These are phyloP conservation scores for grape (Vitis vinifera) DNA, from an alignment of 164 flowering plant genomes.

Conservation along the genomic window ASM3070453v1 NC_081814.1:25798501-25799000, in stretches of 20 bases:
- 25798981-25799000: conserved; percentile 28
- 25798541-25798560: background rate
- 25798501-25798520: background rate
- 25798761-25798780: too few relatives aligned
- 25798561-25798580: background rate
- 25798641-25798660: background rate
- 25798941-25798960: conserved; percentile 57
- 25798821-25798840: too few relatives aligned
- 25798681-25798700: background rate
- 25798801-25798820: too few relatives aligned
- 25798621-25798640: background rate
- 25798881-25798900: too few relatives aligned
- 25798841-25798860: too few relatives aligned
- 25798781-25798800: too few relatives aligned
- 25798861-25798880: too few relatives aligned
- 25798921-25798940: conserved; percentile 51
- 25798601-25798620: too few relatives aligned
- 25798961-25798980: conserved; percentile 75
- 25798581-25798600: background rate
- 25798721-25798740: background rate
- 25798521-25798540: background rate
- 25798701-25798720: background rate
- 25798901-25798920: background rate
- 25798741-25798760: too few relatives aligned
- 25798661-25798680: background rate